These are phyloP conservation scores for Nicotiana tabacum DNA, from an alignment of 257 asterid species.

Conservation along the genomic window DNA sequence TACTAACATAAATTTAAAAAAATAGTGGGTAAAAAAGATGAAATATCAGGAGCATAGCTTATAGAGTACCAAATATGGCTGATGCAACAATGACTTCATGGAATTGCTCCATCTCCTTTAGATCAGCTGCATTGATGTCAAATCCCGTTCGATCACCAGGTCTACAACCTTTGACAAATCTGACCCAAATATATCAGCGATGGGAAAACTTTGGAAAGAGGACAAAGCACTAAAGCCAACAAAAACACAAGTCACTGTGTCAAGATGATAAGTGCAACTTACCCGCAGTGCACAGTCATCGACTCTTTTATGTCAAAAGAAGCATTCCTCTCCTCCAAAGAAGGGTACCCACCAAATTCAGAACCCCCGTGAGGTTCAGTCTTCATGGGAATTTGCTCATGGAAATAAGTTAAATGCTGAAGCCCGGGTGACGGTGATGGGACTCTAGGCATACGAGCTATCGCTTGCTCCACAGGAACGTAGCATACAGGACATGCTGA, in stretches of 20 bases:
- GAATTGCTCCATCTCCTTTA: constrained; percentile 56
- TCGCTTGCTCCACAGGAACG: constrained; percentile 74
- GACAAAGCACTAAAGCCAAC: neutral
- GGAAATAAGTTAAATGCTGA: constrained; percentile 60
- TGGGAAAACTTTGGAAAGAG: neutral
- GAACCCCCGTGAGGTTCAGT: constrained; percentile 75
- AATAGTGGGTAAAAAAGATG: neutral
- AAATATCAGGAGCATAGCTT: constrained; percentile 17
- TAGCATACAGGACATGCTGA: constrained; percentile 97
- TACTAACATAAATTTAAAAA: neutral
- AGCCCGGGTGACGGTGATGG: constrained; percentile 70
- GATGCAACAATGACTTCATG: constrained; percentile 93
- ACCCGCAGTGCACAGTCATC: constrained; percentile 98
- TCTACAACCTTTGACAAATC: constrained; percentile 87
- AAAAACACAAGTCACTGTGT: neutral
- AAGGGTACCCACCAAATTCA: constrained; percentile 95
- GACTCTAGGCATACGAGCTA: constrained; percentile 66
- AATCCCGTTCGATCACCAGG: constrained; percentile 82
- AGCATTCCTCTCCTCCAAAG: constrained; percentile 62
- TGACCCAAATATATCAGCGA: constrained; percentile 22
- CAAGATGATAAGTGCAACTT: constrained; percentile 28
- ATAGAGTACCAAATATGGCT: constrained; percentile 86
- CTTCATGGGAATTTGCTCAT: constrained; percentile 51
- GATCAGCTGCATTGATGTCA: constrained; percentile 79
- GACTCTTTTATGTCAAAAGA: constrained; percentile 64